Percentiles rank a stretch among this genome's conserved stretches.
Conservation (phyloP, 345 rosid species). For the Pistacia vera region DNA sequence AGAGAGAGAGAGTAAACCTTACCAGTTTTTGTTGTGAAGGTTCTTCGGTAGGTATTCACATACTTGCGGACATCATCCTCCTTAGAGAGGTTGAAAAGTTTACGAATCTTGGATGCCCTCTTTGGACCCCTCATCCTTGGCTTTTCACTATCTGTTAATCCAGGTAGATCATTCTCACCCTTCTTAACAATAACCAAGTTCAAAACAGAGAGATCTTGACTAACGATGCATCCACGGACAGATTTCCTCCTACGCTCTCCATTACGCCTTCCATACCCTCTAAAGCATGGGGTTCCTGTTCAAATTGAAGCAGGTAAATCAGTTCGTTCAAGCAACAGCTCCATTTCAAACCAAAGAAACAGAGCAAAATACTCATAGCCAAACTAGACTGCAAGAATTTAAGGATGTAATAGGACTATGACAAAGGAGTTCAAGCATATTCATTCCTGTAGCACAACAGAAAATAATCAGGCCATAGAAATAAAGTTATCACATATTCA, state of each 20-base stretch:
- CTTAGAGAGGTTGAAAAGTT: constrained; percentile 50
- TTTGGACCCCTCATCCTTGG: constrained; percentile 58
- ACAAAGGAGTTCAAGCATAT: too few relatives aligned
- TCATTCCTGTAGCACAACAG: too few relatives aligned
- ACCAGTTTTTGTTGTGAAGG: constrained; percentile 52
- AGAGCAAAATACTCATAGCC: too few relatives aligned
- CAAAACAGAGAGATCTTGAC: constrained; percentile 48
- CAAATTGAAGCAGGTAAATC: background rate
- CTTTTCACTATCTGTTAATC: constrained; percentile 46
- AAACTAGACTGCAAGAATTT: too few relatives aligned
- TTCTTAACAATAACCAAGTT: constrained; percentile 44
- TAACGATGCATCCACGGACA: constrained; percentile 54
- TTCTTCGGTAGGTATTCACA: constrained; percentile 49
- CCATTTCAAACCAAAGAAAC: background rate
- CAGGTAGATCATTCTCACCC: constrained; percentile 50
- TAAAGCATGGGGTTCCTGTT: constrained; percentile 47
- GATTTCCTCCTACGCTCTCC: constrained; percentile 58
- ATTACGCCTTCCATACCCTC: constrained; percentile 50
- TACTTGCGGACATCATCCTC: constrained; percentile 55
- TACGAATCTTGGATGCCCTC: constrained; percentile 53
- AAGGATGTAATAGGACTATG: too few relatives aligned
- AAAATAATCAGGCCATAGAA: too few relatives aligned
- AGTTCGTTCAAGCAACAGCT: background rate
- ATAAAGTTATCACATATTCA: too few relatives aligned
- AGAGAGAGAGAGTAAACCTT: background rate